Evolutionary conservation across 805 yeast species (phyloP).

Genomic region (Yarrowia sp.): DNA sequence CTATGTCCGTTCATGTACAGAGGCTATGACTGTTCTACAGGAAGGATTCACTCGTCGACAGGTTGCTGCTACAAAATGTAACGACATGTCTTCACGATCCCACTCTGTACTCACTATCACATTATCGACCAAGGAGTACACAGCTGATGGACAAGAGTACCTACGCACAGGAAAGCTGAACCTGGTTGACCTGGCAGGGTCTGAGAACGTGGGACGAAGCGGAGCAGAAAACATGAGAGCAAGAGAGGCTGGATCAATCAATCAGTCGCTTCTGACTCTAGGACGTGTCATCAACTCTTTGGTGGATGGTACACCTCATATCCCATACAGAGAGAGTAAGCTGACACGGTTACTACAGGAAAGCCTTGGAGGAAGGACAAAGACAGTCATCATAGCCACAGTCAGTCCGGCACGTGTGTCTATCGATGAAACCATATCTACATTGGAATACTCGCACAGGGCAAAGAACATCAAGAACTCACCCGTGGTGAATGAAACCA

Average conservation of each 20-base stretch:
- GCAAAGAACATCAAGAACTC: slow-evolving; percentile 79
- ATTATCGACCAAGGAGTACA: slow-evolving; percentile 60
- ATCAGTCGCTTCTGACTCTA: slow-evolving; percentile 81
- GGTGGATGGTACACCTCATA: slow-evolving; percentile 66
- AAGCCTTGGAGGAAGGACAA: slow-evolving; percentile 84
- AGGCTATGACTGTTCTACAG: slow-evolving; percentile 59
- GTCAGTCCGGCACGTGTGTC: slow-evolving; percentile 79
- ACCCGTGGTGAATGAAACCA: slow-evolving; percentile 66
- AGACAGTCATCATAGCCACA: slow-evolving; percentile 84
- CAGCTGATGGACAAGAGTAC: slow-evolving; percentile 58
- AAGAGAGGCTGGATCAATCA: slow-evolving; percentile 89
- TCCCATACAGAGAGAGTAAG: slow-evolving; percentile 86
- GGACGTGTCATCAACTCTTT: slow-evolving; percentile 84
- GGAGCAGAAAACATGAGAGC: slow-evolving; percentile 87
- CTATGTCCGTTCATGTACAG: slow-evolving; percentile 56
- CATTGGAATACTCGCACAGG: slow-evolving; percentile 83
- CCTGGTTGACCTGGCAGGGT: slow-evolving; percentile 91
- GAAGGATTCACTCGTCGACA: slow-evolving; percentile 67
- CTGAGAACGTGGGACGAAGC: slow-evolving; percentile 82
- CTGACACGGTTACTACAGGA: slow-evolving; percentile 78
- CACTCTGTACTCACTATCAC: slow-evolving; percentile 80
- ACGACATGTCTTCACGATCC: slow-evolving; percentile 76
- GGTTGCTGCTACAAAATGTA: slow-evolving; percentile 77
- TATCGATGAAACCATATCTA: slow-evolving; percentile 82
- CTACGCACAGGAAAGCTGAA: slow-evolving; percentile 71